These are phyloP conservation scores for Phaeotremella fagi DNA, from an alignment of 768 basidiomycete genomes.

Conservation along the genomic window DNA sequence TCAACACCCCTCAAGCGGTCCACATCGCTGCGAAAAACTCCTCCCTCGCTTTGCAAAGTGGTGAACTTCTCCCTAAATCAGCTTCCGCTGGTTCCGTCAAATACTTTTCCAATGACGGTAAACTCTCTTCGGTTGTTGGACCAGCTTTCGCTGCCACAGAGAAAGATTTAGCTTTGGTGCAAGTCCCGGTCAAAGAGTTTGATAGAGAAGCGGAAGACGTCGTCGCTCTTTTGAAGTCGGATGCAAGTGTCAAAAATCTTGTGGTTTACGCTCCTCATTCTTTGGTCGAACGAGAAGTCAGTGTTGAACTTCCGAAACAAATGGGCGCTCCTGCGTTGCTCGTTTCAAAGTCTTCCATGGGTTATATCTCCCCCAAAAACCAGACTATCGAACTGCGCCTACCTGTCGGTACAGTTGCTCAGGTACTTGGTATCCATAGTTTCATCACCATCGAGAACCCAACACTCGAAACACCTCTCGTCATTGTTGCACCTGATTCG, in stretches of 20 bases:
- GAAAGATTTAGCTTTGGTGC: background rate
- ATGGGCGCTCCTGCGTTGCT: background rate
- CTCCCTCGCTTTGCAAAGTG: background rate
- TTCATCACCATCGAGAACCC: constrained; percentile 13
- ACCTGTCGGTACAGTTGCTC: constrained; percentile 2
- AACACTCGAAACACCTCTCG: constrained; percentile 10
- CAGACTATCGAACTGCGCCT: background rate
- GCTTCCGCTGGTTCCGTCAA: background rate
- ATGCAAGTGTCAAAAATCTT: background rate
- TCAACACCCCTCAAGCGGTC: background rate
- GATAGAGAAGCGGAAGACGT: background rate
- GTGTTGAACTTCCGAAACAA: background rate
- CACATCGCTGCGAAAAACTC: background rate
- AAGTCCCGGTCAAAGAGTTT: background rate
- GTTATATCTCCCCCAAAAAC: background rate
- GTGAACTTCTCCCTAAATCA: background rate
- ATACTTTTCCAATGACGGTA: background rate
- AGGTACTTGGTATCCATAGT: constrained; percentile 7
- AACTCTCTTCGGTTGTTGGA: background rate
- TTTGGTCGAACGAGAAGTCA: background rate
- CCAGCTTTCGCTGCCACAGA: background rate
- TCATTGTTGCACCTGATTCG: constrained; percentile 18
- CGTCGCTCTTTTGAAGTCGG: background rate
- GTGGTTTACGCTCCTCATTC: background rate
- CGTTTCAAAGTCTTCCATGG: background rate